phyloP scores from a whole-genome alignment of 495 filamentous ascomycete genomes.

The Podospora sp. region DNA sequence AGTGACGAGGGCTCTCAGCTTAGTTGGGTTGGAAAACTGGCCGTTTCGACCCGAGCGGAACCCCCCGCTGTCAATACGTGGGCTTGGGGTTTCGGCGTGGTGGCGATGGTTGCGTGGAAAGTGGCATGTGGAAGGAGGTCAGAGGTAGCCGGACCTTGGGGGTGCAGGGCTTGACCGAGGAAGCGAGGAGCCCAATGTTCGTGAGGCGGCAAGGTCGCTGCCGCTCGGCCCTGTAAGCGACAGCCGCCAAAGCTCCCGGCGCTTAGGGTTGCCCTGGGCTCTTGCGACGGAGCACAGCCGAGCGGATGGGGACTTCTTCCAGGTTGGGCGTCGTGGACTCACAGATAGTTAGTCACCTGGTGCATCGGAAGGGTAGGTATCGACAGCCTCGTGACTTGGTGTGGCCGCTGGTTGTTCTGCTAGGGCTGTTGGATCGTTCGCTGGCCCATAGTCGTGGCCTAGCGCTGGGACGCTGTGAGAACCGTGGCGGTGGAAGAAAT shows the following conservation, averaged over 20 bases:
- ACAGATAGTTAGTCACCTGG: background rate
- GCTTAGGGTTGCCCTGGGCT: background rate
- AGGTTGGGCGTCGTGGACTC: background rate
- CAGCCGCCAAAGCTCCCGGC: background rate
- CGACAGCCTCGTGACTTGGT: background rate
- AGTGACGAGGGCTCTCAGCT: background rate
- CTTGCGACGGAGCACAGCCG: background rate
- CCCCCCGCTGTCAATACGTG: background rate
- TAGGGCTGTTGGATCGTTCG: background rate
- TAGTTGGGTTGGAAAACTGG: background rate
- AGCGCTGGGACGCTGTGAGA: slow-evolving; percentile 3
- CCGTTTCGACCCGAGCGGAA: background rate
- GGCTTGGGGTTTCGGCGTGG: background rate
- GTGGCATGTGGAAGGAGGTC: background rate
- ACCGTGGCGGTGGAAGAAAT: background rate
- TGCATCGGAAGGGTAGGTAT: background rate
- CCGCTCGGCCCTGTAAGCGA: background rate
- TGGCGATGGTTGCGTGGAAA: background rate
- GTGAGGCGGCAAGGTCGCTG: background rate
- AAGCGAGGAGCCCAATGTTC: background rate
- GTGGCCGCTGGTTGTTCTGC: background rate
- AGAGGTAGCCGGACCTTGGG: background rate
- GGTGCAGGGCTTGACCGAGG: too few species aligned
- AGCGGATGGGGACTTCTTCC: background rate
- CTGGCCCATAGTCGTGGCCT: background rate